phyloP scores from a whole-genome alignment of 129 eudicot genomes.

The Escallonia herrerae region DNA sequence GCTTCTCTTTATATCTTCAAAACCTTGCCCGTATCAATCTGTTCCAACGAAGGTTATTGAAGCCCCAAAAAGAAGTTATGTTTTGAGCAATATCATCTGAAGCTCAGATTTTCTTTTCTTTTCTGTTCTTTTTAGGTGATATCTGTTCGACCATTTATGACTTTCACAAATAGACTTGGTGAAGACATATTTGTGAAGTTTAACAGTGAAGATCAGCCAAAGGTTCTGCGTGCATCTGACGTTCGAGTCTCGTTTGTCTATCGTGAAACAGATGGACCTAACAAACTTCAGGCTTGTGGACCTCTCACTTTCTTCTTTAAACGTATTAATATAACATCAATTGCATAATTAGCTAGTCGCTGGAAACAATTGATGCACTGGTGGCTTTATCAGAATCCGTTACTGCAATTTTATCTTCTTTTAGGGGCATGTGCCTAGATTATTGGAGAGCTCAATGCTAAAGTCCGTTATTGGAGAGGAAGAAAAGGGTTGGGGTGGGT shows the following conservation, averaged over 20 bases:
- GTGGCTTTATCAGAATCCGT: no score
- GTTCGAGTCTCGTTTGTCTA: constrained; percentile 69
- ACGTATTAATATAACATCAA: no score
- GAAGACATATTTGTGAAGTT: constrained; percentile 56
- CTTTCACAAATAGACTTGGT: constrained; percentile 94
- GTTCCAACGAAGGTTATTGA: constrained; percentile 81
- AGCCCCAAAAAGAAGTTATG: neutral
- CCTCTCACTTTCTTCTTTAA: neutral
- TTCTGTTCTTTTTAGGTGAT: constrained; percentile 51
- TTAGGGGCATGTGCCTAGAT: no score
- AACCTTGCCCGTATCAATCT: constrained; percentile 82
- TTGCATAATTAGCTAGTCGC: no score
- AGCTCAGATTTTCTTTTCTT: constrained; percentile 10
- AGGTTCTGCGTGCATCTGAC: constrained; percentile 65
- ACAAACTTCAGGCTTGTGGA: constrained; percentile 59
- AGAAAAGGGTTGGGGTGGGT: no score
- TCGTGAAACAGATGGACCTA: constrained; percentile 51
- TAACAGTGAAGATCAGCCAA: constrained; percentile 78
- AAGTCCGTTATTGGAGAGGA: no score
- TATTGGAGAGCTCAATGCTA: no score
- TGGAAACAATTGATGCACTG: no score
- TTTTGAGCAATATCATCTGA: neutral
- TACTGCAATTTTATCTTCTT: no score
- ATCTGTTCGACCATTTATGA: constrained; percentile 66
- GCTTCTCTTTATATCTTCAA: constrained; percentile 77